Base-by-base conservation (phyloP, 2,329 filamentous ascomycete species). In the Sporothrix pallida region DNA sequence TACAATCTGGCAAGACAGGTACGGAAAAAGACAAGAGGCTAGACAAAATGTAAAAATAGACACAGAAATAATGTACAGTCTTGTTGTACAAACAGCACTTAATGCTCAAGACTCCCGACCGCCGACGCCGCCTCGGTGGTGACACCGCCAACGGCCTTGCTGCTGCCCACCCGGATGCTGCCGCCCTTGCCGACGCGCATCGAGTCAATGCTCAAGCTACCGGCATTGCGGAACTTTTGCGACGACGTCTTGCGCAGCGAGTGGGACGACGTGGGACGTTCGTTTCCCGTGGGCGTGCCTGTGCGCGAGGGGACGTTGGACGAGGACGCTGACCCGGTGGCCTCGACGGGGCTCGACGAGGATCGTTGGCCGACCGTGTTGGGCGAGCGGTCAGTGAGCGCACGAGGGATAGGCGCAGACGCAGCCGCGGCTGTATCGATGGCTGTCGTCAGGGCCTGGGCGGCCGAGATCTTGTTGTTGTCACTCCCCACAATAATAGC, bases 181-280 rank as follows among this genome's bases (percentile, higher is more conserved):
- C 72, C 54, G 31, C 73, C 75, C 56, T 75, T 75, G 58, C 79
- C 79, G 46, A 48, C 69, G 6, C 70, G 44, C 17, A 79, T 74
- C 6, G 79, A 78, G 73, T 80, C 80, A 13, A 83, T 75, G 72
- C 80, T 81, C 13, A 82, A 75, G 60, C 75, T 78, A 74, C 76
- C 78, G 2, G 76, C 77, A 50, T 75, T 77, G 72, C 80, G 82
- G 20, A 78, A 76, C 78, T 78, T 50, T 79, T 76, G 62, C 74
- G 77, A 74, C 26, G 73, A 8, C 44, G 52, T 56, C 26, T 71
- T 74, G 37, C 71, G 67, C 6, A 68, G 48, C 17, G 70, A 9
- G 0, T 17, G 58, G 8, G 62, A 67, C 6, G 62, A 67, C 5
- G 62, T 42, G 12, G 42, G 62, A n/a, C n/a, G 12, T 10, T 44